Evolutionary conservation across 2,329 filamentous ascomycete genomes (phyloP).

Genomic region (Colletotrichum horii): DNA sequence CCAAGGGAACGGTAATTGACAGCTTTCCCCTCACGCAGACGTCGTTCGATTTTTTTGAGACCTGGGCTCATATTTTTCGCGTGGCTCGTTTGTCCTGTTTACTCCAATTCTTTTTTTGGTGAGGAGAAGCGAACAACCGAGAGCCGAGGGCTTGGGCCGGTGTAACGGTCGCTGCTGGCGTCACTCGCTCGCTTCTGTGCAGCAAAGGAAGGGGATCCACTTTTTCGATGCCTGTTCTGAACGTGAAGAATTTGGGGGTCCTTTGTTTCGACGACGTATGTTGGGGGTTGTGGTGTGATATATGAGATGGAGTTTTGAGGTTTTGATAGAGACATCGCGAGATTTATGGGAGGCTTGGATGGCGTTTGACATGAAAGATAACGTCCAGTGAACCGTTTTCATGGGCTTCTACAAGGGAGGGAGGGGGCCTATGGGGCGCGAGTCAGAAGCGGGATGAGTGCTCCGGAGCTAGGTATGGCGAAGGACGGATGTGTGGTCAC

Average conservation of each 20-base stretch:
- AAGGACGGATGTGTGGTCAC: neutral
- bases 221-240: neutral
- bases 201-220: neutral
- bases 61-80: neutral
- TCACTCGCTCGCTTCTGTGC: neutral
- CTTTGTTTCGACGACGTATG: neutral
- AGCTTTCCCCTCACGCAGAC: slow-evolving; percentile 18
- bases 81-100: neutral
- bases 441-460: neutral
- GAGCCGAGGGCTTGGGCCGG: neutral
- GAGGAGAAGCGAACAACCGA: neutral
- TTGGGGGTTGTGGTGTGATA: neutral
- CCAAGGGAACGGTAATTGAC: neutral
- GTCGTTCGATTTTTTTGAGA: slow-evolving; percentile 15
- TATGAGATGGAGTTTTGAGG: neutral
- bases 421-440: neutral
- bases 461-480: neutral
- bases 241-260: neutral
- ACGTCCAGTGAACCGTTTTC: neutral
- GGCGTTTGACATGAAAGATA: neutral
- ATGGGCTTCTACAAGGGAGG: neutral
- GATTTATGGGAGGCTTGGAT: neutral
- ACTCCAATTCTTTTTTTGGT: slow-evolving; percentile 10
- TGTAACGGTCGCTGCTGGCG: neutral
- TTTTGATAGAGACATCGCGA: neutral